phyloP scores from a whole-genome alignment of 2,329 filamentous ascomycete species.

The Trichoderma sp. region DNA sequence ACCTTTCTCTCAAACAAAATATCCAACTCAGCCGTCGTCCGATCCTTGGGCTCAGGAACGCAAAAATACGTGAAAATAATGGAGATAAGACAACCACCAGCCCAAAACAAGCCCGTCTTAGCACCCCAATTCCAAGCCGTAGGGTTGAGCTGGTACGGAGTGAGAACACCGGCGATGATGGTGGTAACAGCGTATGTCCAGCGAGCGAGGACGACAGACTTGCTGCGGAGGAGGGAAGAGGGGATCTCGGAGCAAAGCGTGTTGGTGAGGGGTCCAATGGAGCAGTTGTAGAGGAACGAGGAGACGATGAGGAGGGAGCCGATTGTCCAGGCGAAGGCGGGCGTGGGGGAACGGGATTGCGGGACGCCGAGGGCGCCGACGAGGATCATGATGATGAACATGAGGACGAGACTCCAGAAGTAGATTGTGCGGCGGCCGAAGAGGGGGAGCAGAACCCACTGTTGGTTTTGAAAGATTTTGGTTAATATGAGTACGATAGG shows the following conservation, averaged over 20 bases:
- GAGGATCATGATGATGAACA: conserved; percentile 41
- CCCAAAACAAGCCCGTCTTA: conserved; percentile 49
- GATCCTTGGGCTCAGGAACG: conserved; percentile 55
- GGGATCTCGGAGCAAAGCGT: conserved; percentile 54
- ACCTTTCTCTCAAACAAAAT: conserved; percentile 36
- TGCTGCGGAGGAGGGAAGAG: conserved; percentile 54
- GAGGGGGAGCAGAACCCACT: conserved; percentile 44
- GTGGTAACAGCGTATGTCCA: conserved; percentile 45
- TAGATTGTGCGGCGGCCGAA: conserved; percentile 49
- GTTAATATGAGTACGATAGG: not conserved
- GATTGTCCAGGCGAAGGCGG: conserved; percentile 44
- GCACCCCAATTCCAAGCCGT: conserved; percentile 51
- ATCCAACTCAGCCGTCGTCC: conserved; percentile 46
- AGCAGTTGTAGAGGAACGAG: conserved; percentile 55
- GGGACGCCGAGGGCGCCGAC: conserved; percentile 41
- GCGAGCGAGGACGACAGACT: conserved; percentile 56
- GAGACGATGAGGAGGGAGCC: conserved; percentile 52
- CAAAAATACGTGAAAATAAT: conserved; percentile 52
- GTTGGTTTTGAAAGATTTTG: not conserved
- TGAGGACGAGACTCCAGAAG: conserved; percentile 44
- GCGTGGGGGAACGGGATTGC: not conserved
- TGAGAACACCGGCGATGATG: conserved; percentile 52
- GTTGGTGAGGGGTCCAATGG: conserved; percentile 56
- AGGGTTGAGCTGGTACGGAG: conserved; percentile 50
- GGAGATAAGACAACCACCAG: conserved; percentile 49